Evolutionary conservation across 805 yeast genomes (phyloP), one percentile per base, ranked within the genome.

Genomic region (Ogataea allantospora): DNA sequence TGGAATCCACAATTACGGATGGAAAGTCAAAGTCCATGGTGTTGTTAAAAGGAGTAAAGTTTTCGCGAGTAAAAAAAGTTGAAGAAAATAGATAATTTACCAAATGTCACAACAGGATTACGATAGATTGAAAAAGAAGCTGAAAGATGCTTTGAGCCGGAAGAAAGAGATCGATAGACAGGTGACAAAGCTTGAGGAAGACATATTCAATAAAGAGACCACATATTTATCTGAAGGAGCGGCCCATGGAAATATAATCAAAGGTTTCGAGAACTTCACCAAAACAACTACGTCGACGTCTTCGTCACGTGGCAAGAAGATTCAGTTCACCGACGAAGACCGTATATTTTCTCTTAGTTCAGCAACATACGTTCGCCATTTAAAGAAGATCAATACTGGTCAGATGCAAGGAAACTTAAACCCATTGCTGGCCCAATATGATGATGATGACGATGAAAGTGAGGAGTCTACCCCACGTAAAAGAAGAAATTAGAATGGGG

Each of bases 241-340:
- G 19, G 60, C 70, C 19, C 75, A 75, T 38, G 89, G 96, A 0
- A 89, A 87, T 58, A 82, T 91, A 18, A 83, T 88, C n/a, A 83
- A 83, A 46, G 98, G 98, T 1, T 89, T 88, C 53, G 96, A 89
- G 33, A 83, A 78, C 50, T 83, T 85, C 54, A 70, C 81, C 33
- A 84, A 83, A 48, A 40, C 40, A 22, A 43, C 43, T 3, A 43
- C 53, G 1, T 29, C 47, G 12, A 61, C 66, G 17, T 53, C 63
- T 3, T 28, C 54, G 1, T 51, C 70, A n/a, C 46, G 55, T 20
- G 68, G 67, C 61, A 70, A 73, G 54, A 68, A 77, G 62, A 65
- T 74, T 42, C 57, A 70, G 35, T 73, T 75, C 63, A 67, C 79
- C 0, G 91, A 85, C 45, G 84, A 82, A 23, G 96, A 88, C 53